Conservation (phyloP, 805 yeast genomes). For the Cyberlindnera maclurae region DNA sequence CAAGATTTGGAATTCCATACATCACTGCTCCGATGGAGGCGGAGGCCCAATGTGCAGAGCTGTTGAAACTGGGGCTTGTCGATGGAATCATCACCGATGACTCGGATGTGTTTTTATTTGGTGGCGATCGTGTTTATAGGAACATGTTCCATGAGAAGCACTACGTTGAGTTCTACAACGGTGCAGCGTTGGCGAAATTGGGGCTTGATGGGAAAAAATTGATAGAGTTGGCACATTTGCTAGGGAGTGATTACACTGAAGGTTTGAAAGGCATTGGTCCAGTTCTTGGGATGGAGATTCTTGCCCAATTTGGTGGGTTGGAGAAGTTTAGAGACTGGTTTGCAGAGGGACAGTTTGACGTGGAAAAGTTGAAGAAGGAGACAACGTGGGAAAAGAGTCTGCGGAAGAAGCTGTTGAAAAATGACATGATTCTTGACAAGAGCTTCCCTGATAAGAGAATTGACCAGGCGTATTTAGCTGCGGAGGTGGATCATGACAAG, state of each 20-base stretch:
- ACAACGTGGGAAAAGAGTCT: conserved; percentile 50
- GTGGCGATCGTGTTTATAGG: conserved; percentile 76
- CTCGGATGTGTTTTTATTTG: conserved; percentile 92
- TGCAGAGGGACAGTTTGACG: conserved; percentile 33
- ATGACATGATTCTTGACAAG: conserved; percentile 51
- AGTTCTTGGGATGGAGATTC: conserved; percentile 80
- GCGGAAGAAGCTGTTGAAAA: conserved; percentile 43
- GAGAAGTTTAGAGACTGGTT: conserved; percentile 34
- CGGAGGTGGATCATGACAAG: conserved; percentile 78
- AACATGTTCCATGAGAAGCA: conserved; percentile 93
- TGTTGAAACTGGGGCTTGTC: conserved; percentile 60
- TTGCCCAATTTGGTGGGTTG: conserved; percentile 70
- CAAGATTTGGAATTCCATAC: conserved; percentile 89
- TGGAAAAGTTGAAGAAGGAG: conserved; percentile 33
- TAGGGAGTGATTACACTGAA: conserved; percentile 94
- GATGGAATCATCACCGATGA: conserved; percentile 97
- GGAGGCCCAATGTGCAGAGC: conserved; percentile 94
- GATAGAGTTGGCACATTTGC: conserved; percentile 72
- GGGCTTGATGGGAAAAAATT: conserved; percentile 59
- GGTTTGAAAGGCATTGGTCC: conserved; percentile 95
- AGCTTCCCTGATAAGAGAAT: conserved; percentile 68
- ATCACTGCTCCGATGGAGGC: conserved; percentile 98
- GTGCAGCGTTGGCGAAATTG: conserved; percentile 52
- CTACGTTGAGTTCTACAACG: conserved; percentile 78
- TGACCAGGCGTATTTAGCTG: conserved; percentile 63